Evolutionary conservation across 2,329 filamentous ascomycete genomes (phyloP).

Genomic region (Septoria linicola): DNA sequence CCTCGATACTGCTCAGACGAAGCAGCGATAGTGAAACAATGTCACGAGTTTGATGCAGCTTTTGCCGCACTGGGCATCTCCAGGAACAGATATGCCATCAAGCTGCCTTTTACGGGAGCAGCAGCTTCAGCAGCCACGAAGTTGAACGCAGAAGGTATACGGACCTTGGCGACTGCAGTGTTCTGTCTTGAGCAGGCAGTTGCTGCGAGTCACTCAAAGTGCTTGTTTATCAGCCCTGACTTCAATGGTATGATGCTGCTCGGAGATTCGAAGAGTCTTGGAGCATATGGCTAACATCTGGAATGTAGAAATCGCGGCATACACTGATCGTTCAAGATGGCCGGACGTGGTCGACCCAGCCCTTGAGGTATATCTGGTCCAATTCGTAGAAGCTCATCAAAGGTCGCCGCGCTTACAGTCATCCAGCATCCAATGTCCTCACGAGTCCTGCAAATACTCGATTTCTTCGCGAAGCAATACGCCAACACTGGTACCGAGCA

Average conservation of each 20-base stretch:
- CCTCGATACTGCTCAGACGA: no score
- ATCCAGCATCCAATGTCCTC: conserved; percentile 26
- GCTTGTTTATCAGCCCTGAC: conserved; percentile 63
- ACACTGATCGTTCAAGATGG: conserved; percentile 37
- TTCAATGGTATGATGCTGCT: no score
- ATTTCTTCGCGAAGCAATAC: conserved; percentile 21
- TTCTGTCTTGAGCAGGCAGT: conserved; percentile 62
- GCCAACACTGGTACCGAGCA: conserved; percentile 26
- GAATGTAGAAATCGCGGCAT: conserved; percentile 63
- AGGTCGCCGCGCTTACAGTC: no score
- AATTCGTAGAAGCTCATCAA: no score
- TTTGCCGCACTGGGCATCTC: conserved; percentile 34
- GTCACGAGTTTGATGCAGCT: no score
- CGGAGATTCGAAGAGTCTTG: no score
- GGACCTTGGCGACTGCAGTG: conserved; percentile 62
- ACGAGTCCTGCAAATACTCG: conserved; percentile 23
- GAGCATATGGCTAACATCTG: no score
- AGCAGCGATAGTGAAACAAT: no score
- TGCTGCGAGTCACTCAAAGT: conserved; percentile 57
- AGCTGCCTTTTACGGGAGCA: conserved; percentile 64
- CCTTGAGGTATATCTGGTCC: no score
- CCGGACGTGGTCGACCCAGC: conserved; percentile 23
- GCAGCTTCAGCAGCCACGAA: conserved; percentile 59
- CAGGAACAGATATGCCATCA: conserved; percentile 56
- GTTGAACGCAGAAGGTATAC: conserved; percentile 55